These are phyloP conservation scores for Furcasterigmium sp. DNA, from an alignment of 2,329 filamentous ascomycete genomes.

Conservation along the genomic window DNA sequence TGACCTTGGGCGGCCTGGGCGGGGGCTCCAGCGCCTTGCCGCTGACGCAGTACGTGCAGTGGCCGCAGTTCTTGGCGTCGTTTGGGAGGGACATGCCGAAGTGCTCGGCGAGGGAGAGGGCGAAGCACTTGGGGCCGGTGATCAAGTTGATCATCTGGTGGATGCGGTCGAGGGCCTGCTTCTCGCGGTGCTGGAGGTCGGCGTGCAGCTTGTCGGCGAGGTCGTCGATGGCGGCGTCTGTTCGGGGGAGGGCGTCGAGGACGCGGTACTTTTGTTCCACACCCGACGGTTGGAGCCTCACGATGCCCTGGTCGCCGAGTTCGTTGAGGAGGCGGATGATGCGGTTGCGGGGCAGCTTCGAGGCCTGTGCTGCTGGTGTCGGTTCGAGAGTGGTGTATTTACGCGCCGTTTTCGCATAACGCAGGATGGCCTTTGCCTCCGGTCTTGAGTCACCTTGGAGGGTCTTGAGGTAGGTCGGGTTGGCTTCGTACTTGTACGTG, in stretches of 20 bases:
- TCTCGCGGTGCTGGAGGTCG: constrained; percentile 45
- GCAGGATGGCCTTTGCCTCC: constrained; percentile 38
- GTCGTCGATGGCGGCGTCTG: constrained; percentile 30
- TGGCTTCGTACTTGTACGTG: constrained; percentile 44
- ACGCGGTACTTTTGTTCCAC: constrained; percentile 51
- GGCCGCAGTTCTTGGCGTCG: constrained; percentile 40
- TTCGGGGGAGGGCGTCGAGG: constrained; percentile 37
- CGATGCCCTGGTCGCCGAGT: constrained; percentile 41
- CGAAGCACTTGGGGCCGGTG: constrained; percentile 46
- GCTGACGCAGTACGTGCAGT: constrained; percentile 46
- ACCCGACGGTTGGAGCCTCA: constrained; percentile 46
- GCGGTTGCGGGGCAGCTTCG: constrained; percentile 34
- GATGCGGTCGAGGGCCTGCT: constrained; percentile 45
- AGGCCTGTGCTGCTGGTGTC: constrained; percentile 24
- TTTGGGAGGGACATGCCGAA: constrained; percentile 49
- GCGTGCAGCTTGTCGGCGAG: constrained; percentile 42
- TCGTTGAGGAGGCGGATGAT: constrained; percentile 50
- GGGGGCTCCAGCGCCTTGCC: constrained; percentile 31
- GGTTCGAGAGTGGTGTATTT: constrained; percentile 45
- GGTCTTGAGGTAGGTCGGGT: constrained; percentile 20
- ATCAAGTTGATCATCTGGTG: constrained; percentile 47
- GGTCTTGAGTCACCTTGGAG: constrained; percentile 30
- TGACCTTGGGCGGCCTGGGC: constrained; percentile 26
- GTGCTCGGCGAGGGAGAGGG: constrained; percentile 45
- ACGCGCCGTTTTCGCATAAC: constrained; percentile 27